These are phyloP conservation scores for Colletotrichum acutatum DNA, from an alignment of 2,329 filamentous ascomycete genomes.

Conservation along the genomic window DNA sequence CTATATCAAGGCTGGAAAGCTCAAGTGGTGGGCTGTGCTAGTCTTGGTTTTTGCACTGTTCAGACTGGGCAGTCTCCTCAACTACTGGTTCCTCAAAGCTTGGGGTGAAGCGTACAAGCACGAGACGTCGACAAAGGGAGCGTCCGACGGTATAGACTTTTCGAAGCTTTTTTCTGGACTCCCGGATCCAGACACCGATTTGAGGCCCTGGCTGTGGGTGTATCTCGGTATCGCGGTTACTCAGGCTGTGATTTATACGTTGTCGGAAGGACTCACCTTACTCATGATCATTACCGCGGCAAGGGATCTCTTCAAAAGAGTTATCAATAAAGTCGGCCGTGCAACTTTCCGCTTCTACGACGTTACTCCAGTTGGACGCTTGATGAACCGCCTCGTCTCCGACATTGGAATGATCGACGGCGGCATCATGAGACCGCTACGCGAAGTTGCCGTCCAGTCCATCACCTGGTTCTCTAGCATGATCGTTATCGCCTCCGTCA, in stretches of 20 bases:
- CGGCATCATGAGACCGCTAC: constrained; percentile 80
- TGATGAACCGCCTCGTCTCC: constrained; percentile 93
- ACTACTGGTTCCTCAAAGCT: constrained; percentile 85
- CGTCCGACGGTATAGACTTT: constrained; percentile 38
- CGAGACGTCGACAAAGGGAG: background rate
- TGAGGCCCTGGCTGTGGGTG: constrained; percentile 78
- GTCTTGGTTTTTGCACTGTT: constrained; percentile 72
- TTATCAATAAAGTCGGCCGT: constrained; percentile 78
- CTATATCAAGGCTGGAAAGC: constrained; percentile 83
- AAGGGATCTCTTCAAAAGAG: constrained; percentile 77
- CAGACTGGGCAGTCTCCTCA: constrained; percentile 71
- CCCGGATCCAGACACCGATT: constrained; percentile 74
- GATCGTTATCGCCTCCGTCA: constrained; percentile 81
- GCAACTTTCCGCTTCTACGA: constrained; percentile 94
- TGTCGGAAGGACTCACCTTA: constrained; percentile 75
- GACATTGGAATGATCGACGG: constrained; percentile 93
- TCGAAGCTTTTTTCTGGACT: constrained; percentile 58
- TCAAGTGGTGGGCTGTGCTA: constrained; percentile 77
- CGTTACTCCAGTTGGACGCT: constrained; percentile 84
- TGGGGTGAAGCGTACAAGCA: constrained; percentile 81
- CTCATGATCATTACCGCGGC: constrained; percentile 85
- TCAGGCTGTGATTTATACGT: constrained; percentile 68
- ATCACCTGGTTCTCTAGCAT: constrained; percentile 81
- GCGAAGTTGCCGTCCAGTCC: constrained; percentile 74
- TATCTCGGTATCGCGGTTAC: constrained; percentile 74